phyloP scores from a whole-genome alignment of 1,139 yeast genomes.

The Hansenula sp. region DNA sequence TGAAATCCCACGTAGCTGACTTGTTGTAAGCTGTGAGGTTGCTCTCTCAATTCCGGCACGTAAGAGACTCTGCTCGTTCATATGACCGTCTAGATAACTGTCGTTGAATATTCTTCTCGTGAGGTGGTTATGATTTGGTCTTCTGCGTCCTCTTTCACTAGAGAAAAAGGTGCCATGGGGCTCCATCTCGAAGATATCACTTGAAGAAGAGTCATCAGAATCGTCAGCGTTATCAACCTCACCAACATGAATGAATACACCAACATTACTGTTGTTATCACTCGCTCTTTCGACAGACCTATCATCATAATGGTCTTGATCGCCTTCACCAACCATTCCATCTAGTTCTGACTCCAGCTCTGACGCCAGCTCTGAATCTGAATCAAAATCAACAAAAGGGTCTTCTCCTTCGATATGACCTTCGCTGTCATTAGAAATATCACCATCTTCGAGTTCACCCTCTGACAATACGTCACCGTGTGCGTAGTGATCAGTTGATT shows the following conservation, averaged over 20 bases:
- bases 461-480: constrained; percentile 28
- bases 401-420: neutral
- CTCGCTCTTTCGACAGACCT: constrained; percentile 27
- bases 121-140: neutral
- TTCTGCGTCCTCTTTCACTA: neutral
- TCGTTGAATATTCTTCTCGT: neutral
- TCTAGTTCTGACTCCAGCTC: constrained; percentile 13
- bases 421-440: constrained; percentile 19
- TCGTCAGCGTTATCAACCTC: constrained; percentile 22
- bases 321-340: constrained; percentile 22
- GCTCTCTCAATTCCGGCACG: neutral
- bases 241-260: constrained; percentile 12
- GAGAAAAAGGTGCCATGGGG: neutral
- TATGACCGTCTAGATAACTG: neutral
- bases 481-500: constrained; percentile 19
- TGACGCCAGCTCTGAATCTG: constrained; percentile 11
- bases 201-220: neutral
- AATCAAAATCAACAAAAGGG: constrained; percentile 8
- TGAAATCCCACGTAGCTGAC: neutral
- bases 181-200: neutral
- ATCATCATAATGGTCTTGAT: neutral
- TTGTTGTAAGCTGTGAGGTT: neutral
- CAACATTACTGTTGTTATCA: constrained; percentile 24
- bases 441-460: constrained; percentile 28
- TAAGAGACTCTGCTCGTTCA: neutral